Base-by-base conservation (phyloP, 1,284 basidiomycete genomes). In the Irpex sp. region DNA sequence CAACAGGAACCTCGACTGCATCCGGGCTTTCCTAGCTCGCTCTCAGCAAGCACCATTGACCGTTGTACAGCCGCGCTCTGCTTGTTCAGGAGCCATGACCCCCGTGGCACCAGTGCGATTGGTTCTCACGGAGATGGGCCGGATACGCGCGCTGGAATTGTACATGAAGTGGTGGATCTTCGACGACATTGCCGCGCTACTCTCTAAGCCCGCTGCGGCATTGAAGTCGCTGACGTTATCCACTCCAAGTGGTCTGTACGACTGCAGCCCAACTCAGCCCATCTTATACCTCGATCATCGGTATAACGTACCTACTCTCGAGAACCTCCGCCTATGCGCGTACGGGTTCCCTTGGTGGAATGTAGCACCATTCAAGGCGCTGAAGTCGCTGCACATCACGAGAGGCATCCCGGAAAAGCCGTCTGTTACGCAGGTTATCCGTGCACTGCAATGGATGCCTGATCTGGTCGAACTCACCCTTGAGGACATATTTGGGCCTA, bases 81-180 rank as follows among this genome's bases (percentile, higher is more conserved):
- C 11, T 34, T 60, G 17, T 21, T n/a, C 44, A 15, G 40, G 49
- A 34, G 37, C 58, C 6, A 36, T 40, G 8, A 44, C 49, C 5
- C 63, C 63, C 9, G 19, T 61, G n/a, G 54, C 54, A 8, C 57
- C 63, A 15, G 44, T 64, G 36, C 59, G 63, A 17, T 56, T 64
- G 36, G 55, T 64, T 7, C 63, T 64, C n/a, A 7, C 34, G 26
- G 59, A 64, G 54, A 31, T 64, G 9, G 47, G 26, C 31, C 63
- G 63, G 21, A 54, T 64, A 5, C 63, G 60, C 34, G 48, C 55
- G 13, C 59, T 64, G 17, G 48, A 51, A 26, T 59, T 64, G 26
- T 51, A 17, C 36, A 52, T 61, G 37, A 64, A 64, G 34, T 64
- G 63, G 63, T 64, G 63, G 63, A 54, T 61, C 13, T 64, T 47